Conservation (phyloP, 768 basidiomycete genomes). For the Asterophora lycoperdoides region DNA sequence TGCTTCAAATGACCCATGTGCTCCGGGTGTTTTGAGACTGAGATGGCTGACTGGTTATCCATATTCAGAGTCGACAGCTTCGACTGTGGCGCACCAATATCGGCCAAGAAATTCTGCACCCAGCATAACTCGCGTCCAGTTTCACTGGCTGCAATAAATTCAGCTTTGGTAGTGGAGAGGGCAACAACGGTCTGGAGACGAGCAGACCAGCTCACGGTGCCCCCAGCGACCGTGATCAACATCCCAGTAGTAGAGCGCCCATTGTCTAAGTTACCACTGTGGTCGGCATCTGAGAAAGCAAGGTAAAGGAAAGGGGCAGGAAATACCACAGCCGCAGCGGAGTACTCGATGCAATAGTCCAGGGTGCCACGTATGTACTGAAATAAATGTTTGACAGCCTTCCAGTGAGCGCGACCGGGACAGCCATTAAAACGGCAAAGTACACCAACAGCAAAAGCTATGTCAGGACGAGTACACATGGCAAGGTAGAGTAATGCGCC, state of each 20-base stretch:
- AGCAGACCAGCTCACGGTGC: constrained; percentile 5
- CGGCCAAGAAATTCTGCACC: not conserved
- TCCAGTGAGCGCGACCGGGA: constrained; percentile 8
- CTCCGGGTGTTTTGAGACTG: not conserved
- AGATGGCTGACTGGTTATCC: too few species aligned
- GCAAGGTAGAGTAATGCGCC: too few species aligned
- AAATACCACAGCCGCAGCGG: constrained; percentile 11
- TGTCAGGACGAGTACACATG: too few species aligned
- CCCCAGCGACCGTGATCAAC: not conserved
- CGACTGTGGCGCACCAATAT: too few species aligned
- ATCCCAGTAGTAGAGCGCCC: not conserved
- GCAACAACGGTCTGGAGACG: too few species aligned
- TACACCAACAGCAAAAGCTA: not conserved
- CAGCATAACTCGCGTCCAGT: too few species aligned
- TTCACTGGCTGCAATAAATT: too few species aligned
- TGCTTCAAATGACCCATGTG: constrained; percentile 1
- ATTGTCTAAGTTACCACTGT: not conserved
- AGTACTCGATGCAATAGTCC: constrained; percentile 14
- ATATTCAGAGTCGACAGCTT: too few species aligned
- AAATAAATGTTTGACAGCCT: constrained; percentile 9
- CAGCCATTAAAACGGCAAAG: constrained; percentile 4
- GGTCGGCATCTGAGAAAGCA: too few species aligned
- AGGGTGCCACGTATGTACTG: constrained; percentile 13
- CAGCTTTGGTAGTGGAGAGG: too few species aligned
- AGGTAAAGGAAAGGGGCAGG: constrained; percentile 6